Percentiles rank a stretch among this genome's conserved stretches.
Evolutionary conservation across 2,329 filamentous ascomycete genomes (phyloP).

Genomic region (Colletotrichum nymphaeae): DNA sequence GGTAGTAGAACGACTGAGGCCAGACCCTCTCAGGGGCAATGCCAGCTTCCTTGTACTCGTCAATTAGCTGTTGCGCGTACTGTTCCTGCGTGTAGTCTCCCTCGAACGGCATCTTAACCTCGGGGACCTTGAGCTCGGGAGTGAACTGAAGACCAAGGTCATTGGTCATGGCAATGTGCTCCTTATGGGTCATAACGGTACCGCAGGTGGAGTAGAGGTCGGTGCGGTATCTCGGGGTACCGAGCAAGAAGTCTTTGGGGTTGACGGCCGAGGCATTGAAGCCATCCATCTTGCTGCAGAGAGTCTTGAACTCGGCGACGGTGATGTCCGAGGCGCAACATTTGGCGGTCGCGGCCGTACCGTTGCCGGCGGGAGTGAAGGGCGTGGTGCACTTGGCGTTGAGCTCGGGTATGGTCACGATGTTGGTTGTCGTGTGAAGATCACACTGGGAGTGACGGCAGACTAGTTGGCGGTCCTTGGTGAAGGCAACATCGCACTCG

Average conservation of each 20-base stretch:
- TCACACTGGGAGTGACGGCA: conserved; percentile 77
- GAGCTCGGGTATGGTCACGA: conserved; percentile 70
- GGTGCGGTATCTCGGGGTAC: conserved; percentile 71
- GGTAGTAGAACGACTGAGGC: conserved; percentile 74
- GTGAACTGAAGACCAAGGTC: conserved; percentile 71
- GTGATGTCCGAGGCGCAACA: conserved; percentile 81
- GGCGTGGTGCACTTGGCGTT: conserved; percentile 72
- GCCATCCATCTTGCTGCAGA: conserved; percentile 79
- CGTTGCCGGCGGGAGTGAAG: conserved; percentile 67
- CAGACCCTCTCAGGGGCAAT: conserved; percentile 67
- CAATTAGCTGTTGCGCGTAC: conserved; percentile 74
- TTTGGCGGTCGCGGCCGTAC: conserved; percentile 66
- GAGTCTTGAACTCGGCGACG: conserved; percentile 72
- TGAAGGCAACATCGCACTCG: conserved; percentile 77
- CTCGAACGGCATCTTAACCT: conserved; percentile 77
- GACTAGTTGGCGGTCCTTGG: conserved; percentile 72
- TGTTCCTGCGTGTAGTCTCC: conserved; percentile 72
- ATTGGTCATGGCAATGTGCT: conserved; percentile 71
- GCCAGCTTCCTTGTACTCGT: conserved; percentile 65
- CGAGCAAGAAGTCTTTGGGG: conserved; percentile 65
- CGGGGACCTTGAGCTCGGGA: conserved; percentile 74
- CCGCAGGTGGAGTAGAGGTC: conserved; percentile 74
- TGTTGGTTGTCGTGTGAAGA: conserved; percentile 76
- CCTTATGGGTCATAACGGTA: conserved; percentile 69
- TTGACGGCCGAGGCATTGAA: conserved; percentile 69